These are phyloP conservation scores for Tubosaeta sp. DNA, from an alignment of 768 basidiomycete species.

Conservation along the genomic window DNA sequence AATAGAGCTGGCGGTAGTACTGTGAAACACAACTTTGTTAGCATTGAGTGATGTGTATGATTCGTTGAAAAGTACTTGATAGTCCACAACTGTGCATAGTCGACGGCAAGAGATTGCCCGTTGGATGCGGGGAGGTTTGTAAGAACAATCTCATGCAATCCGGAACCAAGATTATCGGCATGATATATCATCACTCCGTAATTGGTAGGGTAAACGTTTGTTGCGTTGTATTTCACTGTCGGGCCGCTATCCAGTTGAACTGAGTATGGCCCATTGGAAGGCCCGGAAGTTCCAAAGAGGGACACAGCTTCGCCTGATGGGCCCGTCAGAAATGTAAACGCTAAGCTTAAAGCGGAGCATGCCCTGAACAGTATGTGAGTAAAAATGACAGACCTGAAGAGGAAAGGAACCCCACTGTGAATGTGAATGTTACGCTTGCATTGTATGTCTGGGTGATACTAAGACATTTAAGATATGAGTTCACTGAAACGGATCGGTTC, in stretches of 20 bases:
- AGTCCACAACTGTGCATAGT: slow-evolving; percentile 30
- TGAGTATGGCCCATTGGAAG: slow-evolving; percentile 32
- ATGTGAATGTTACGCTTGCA: slow-evolving; percentile 36
- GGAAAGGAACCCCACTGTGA: slow-evolving; percentile 32
- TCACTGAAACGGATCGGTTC: background rate
- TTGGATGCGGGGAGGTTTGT: slow-evolving; percentile 26
- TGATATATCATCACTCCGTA: slow-evolving; percentile 33
- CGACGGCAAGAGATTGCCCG: slow-evolving; percentile 26
- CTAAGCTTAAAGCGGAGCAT: background rate
- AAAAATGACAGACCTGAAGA: background rate
- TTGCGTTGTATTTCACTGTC: slow-evolving; percentile 17
- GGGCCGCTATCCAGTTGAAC: slow-evolving; percentile 35
- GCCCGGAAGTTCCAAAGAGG: slow-evolving; percentile 41
- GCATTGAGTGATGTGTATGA: background rate
- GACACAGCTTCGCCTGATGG: slow-evolving; percentile 40
- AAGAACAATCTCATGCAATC: slow-evolving; percentile 33
- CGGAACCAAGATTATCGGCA: slow-evolving; percentile 36
- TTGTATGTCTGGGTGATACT: slow-evolving; percentile 35
- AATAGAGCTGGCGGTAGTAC: background rate
- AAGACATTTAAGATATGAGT: background rate
- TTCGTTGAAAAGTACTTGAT: slow-evolving; percentile 15
- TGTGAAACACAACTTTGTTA: slow-evolving; percentile 3
- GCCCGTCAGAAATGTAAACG: background rate
- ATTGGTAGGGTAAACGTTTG: slow-evolving; percentile 15
- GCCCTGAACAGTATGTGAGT: slow-evolving; percentile 18